These are phyloP conservation scores for Venturia pyrina DNA, from an alignment of 2,329 filamentous ascomycete species.

Conservation along the genomic window DNA sequence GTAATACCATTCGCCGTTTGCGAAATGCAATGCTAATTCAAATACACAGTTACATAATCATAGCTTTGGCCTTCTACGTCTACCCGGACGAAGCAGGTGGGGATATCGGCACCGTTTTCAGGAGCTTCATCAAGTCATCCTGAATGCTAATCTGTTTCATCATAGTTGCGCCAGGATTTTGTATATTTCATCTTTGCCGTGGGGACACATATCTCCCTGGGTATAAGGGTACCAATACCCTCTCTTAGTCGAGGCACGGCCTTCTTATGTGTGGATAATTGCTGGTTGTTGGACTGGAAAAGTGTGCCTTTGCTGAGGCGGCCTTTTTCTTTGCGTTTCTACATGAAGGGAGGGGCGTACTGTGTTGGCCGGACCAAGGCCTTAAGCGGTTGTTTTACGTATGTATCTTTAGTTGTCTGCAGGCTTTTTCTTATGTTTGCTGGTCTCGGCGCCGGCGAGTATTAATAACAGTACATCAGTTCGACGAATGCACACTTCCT, in stretches of 20 bases:
- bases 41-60: conserved; percentile 42
- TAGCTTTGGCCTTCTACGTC: conserved; percentile 50
- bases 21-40: conserved; percentile 10
- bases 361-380: background rate
- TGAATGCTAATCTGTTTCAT: background rate
- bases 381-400: background rate
- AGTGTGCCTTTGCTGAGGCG: background rate
- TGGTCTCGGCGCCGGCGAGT: no score
- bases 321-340: background rate
- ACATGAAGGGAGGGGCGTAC: background rate
- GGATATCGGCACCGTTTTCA: background rate
- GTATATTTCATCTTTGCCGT: conserved; percentile 5
- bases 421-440: background rate
- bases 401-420: background rate
- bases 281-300: background rate
- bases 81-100: conserved; percentile 38
- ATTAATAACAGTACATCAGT: no score
- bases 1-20: conserved; percentile 14
- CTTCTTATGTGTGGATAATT: background rate
- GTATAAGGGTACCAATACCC: background rate
- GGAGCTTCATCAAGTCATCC: background rate
- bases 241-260: background rate
- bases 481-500: no score
- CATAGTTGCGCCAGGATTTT: background rate
- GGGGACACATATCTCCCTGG: background rate